Evolutionary conservation across 352 stramenopile genomes (phyloP), one percentile per base, ranked within the genome.

Genomic region (Phytophthora sojae): DNA sequence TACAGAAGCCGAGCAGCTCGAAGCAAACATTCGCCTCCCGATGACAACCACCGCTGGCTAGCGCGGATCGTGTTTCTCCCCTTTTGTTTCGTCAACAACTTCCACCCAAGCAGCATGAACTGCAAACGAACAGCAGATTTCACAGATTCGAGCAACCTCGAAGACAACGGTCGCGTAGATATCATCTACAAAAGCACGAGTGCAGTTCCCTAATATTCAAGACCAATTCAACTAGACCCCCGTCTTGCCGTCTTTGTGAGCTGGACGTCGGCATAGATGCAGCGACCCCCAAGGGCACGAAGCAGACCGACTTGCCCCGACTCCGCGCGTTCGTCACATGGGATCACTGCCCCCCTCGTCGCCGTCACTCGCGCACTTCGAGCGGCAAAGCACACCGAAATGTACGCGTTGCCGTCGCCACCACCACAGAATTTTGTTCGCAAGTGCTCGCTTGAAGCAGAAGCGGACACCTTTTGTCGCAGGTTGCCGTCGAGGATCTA

Each of bases 291-390:
- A 21, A 29, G 19, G 15, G 47, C 21, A 3, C 47, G 15, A 54
- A 54, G 47, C 47, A 29, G 47, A 54, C 47, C 47, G 47, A 54
- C 47, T 54, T 54, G 47, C n/a, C 47, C 47, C 47, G 47, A 54
- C 47, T 54, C 47, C n/a, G 47, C 21, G 47, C 47, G 47, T 19
- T 54, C 47, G 47, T 53, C 47, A 54, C 47, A 54, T 54, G 47
- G 15, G 4, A 21, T 7, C 19, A 15, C 9, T 17, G 47, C n/a
- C n/a, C 9, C n/a, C n/a, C 21, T n/a, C 47, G 47, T 7, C 47
- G 47, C n/a, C 19, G 47, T 54, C 47, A 54, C 47, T 1, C 12
- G 11, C 6, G 47, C 47, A 21, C 47, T 54, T 54, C 47, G 7
- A 39, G 32, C 32, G 32, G 8, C 9, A 14, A 39, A 39, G 1